Evolutionary conservation across 2,329 filamentous ascomycete genomes (phyloP), one percentile per base, ranked within the genome.

Genomic region (Aaosphaeria pasadenensis): DNA sequence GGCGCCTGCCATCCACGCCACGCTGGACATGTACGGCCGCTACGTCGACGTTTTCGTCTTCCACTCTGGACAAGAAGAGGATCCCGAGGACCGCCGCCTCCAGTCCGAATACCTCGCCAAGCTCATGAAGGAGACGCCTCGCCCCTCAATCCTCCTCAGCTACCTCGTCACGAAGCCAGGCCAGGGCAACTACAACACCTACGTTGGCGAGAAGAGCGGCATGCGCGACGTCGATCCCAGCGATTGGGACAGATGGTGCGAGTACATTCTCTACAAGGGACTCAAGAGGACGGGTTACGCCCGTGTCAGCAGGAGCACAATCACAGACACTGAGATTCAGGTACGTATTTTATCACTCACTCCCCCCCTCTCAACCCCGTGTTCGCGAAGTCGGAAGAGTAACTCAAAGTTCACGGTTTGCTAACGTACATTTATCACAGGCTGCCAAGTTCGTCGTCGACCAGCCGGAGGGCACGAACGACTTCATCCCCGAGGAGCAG

Each of bases 241-340:
- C 3, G 94, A 99, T 69, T 96, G 91, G 91, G 94, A 99, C 70
- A 80, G 94, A 47, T 99, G 94, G 94, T 99, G 94, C 76, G 92
- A 99, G 76, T 99, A 99, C 71, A 96, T 99, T 56, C 76, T 99
- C 29, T 99, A 90, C 79, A 96, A 96, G 77, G 85, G 85, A 9
- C 74, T 99, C 53, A 86, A 85, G 71, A 82, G 92, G 52, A 86
- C 88, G 0, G 92, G 90, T 1, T 99, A 99, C 68, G 94, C 94
- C 4, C 79, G 94, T 46, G 86, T 99, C 45, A 92, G 87, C 61
- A 81, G 94, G 59, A 85, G 86, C 59, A 95, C 89, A 1, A 97
- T 99, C 59, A 99, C 94, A 9, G 94, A 99, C 67, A 99, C 94
- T 2, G 94, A 99, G 74, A 78, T 99, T 47, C 94, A 99, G 78